Evolutionary conservation across 2,329 filamentous ascomycete species (phyloP).

Genomic region (Plectosphaerella plurivora): DNA sequence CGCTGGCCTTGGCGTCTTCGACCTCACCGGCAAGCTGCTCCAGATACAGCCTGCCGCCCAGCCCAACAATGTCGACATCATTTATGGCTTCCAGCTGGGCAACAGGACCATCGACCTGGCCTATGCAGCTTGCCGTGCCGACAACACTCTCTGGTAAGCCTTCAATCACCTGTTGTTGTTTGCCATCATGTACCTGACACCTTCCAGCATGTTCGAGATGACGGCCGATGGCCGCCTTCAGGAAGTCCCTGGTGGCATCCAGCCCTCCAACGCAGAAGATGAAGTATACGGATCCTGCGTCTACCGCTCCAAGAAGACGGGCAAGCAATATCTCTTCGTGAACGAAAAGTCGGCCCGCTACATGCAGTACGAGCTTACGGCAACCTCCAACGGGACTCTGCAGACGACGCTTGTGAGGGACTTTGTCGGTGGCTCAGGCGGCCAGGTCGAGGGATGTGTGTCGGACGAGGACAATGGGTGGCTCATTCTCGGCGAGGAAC

Average conservation of each 20-base stretch:
- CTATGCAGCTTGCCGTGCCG: constrained; percentile 44
- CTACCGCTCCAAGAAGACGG: constrained; percentile 40
- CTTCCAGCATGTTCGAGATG: constrained; percentile 42
- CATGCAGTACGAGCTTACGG: constrained; percentile 45
- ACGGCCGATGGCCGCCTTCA: constrained; percentile 37
- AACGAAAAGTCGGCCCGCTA: constrained; percentile 50
- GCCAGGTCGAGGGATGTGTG: constrained; percentile 51
- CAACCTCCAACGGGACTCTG: constrained; percentile 33
- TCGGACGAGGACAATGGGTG: constrained; percentile 45
- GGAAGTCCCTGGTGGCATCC: constrained; percentile 37
- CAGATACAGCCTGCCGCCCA: constrained; percentile 39
- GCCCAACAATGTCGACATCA: constrained; percentile 51
- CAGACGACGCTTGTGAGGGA: constrained; percentile 42
- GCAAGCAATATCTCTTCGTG: constrained; percentile 49
- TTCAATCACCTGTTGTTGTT: neutral
- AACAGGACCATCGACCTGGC: constrained; percentile 39
- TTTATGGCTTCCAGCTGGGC: constrained; percentile 42
- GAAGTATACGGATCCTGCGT: constrained; percentile 48
- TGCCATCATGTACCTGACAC: constrained; percentile 1
- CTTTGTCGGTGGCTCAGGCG: constrained; percentile 44
- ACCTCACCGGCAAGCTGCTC: constrained; percentile 41
- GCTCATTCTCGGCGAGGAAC: constrained; percentile 48
- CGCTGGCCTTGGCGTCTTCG: constrained; percentile 44
- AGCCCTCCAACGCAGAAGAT: constrained; percentile 39
- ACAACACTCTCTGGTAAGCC: constrained; percentile 43